These are phyloP conservation scores for Oryza brachyantha DNA, from an alignment of 176 grass and related monocot genomes.

Conservation along the genomic window DNA sequence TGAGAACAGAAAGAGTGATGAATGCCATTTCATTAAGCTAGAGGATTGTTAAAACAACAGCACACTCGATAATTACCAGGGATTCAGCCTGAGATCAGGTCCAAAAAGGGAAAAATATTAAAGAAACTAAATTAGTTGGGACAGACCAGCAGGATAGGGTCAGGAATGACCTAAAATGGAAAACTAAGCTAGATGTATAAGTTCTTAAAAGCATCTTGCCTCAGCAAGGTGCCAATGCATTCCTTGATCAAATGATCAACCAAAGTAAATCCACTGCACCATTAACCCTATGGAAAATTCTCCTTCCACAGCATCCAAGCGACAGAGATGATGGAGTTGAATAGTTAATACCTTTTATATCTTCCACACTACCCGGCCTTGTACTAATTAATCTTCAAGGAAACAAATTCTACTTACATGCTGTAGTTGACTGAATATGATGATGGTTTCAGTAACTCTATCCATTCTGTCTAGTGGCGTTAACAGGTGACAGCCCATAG, in stretches of 20 bases:
- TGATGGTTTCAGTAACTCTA: conserved; percentile 7
- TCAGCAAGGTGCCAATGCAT: not conserved
- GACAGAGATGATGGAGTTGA: not conserved
- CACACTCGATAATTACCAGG: too few species aligned
- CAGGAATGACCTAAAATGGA: too few species aligned
- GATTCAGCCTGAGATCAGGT: too few species aligned
- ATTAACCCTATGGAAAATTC: not conserved
- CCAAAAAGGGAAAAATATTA: too few species aligned
- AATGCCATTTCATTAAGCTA: too few species aligned
- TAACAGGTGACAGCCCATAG: conserved; percentile 3
- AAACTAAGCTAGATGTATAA: too few species aligned
- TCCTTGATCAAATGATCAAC: not conserved
- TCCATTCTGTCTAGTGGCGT: not conserved
- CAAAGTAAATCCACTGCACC: not conserved
- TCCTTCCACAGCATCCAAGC: not conserved
- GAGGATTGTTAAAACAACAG: too few species aligned
- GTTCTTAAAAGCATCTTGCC: not conserved
- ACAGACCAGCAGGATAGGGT: too few species aligned
- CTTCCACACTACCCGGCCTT: not conserved
- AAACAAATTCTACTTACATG: conserved; percentile 16
- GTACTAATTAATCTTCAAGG: not conserved
- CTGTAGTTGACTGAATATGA: not conserved
- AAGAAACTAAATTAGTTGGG: too few species aligned
- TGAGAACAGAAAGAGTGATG: too few species aligned
- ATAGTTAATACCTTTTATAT: not conserved